Percentiles rank a stretch among this genome's conserved stretches.
These are phyloP conservation scores for Penicillium sp. DNA, from an alignment of 2,329 filamentous ascomycete species.

Conservation along the genomic window DNA sequence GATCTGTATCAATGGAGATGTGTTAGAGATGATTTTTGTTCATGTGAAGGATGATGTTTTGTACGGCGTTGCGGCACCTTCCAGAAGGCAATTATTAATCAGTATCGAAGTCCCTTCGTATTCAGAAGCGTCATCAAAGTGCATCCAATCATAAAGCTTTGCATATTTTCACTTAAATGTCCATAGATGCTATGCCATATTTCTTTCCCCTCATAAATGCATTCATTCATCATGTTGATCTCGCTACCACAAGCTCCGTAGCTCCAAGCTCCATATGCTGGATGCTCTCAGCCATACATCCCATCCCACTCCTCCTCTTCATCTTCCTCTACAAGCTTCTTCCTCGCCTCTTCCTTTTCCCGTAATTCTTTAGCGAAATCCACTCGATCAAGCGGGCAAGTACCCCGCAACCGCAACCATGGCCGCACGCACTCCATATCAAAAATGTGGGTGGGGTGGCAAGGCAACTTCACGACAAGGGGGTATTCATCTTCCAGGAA, in stretches of 20 bases:
- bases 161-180: background rate
- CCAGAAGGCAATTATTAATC: background rate
- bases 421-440: constrained; percentile 66
- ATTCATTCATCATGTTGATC: background rate
- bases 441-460: constrained; percentile 62
- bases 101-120: background rate
- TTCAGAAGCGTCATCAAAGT: too few relatives aligned
- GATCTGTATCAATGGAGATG: background rate
- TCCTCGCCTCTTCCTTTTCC: constrained; percentile 52
- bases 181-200: background rate
- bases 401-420: constrained; percentile 64
- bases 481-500: constrained; percentile 65
- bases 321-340: constrained; percentile 42
- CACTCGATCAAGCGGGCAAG: constrained; percentile 63
- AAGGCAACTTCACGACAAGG: constrained; percentile 63
- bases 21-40: background rate
- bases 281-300: constrained; percentile 41
- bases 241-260: background rate
- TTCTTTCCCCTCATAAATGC: background rate
- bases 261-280: background rate
- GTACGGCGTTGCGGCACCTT: background rate
- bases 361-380: constrained; percentile 58
- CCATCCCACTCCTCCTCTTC: constrained; percentile 51
- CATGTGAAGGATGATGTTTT: background rate
- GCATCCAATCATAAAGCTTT: background rate